Evolutionary conservation across 257 asterid species (phyloP).

Genomic region (Leptodermis oblonga): DNA sequence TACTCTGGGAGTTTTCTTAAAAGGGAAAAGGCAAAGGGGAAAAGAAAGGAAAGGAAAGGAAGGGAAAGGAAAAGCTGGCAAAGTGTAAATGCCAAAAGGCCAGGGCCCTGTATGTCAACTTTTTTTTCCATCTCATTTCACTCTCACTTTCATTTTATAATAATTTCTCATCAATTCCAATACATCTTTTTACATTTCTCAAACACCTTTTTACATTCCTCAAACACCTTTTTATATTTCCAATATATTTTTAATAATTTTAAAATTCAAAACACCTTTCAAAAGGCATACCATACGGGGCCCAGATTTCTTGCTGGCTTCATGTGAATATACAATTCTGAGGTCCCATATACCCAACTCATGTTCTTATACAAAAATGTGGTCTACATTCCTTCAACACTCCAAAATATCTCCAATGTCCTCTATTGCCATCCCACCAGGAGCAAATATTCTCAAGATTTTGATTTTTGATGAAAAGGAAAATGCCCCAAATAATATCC

Average conservation of each 20-base stretch:
- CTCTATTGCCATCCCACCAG: conserved; percentile 18
- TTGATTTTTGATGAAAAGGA: not conserved
- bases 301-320: conserved; percentile 37
- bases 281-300: too few relatives aligned
- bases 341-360: conserved; percentile 34
- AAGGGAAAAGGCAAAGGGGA: conserved; percentile 21
- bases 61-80: conserved; percentile 23
- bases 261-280: too few relatives aligned
- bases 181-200: too few relatives aligned
- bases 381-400: conserved; percentile 32
- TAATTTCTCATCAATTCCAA: too few relatives aligned
- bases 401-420: conserved; percentile 28
- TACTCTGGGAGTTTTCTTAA: too few relatives aligned
- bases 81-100: conserved; percentile 29
- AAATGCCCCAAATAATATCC: conserved; percentile 11
- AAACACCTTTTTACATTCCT: too few relatives aligned
- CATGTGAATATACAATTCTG: conserved; percentile 24
- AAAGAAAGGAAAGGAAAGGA: too few relatives aligned
- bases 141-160: too few relatives aligned
- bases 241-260: too few relatives aligned
- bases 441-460: conserved; percentile 24
- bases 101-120: too few relatives aligned
- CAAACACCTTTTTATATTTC: too few relatives aligned
- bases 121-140: too few relatives aligned
- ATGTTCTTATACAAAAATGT: conserved; percentile 34